Evolutionary conservation across 768 basidiomycete species (phyloP), one percentile per base, ranked within the genome.

Genomic region (Mycena galopus): DNA sequence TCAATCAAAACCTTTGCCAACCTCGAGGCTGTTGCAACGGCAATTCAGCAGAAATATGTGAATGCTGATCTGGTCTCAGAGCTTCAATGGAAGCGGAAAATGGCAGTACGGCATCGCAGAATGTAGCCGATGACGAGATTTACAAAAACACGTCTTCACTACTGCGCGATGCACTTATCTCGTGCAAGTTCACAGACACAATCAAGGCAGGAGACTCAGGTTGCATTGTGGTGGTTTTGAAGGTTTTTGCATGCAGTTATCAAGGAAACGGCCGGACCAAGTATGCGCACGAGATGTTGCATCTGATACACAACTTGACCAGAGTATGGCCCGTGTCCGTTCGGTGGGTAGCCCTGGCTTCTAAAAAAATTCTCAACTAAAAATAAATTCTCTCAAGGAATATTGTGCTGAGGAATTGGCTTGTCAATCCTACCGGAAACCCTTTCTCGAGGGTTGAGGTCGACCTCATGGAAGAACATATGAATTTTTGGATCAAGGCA

Each of bases 401-500:
- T 35, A 35, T 35, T 6, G 12, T 35, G 7, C 33, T 35, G 7
- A 35, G 12, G 6, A 35, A 35, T 35, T 35, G 33, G 33, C 33
- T 35, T 35, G 33, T 35, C 12, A 35, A 35, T 35, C 33, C 33
- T 6, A 35, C 33, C 12, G 33, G 33, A 6, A 35, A 35, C 33
- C 33, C 33, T 12, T 35, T 35, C 12, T 35, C 33, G 33, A 6
- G 33, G 33, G 33, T 39, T 81, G 2, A 82, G 33, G 56, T 79
- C 7, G 82, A 82, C 55, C 72, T 82, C 0, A 67, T 82, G 32
- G 82, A 83, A 55, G 81, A 84, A 64, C 82, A 83, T 55, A 33
- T 79, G 51, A 84, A 83, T 67, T 82, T 75, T 60, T 81, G 79
- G 78, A 78, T 80, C 10, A 82, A 83, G 78, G 82, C 80, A 61